phyloP scores from a whole-genome alignment of 2,329 filamentous ascomycete genomes.

The Colletotrichum tabaci region DNA sequence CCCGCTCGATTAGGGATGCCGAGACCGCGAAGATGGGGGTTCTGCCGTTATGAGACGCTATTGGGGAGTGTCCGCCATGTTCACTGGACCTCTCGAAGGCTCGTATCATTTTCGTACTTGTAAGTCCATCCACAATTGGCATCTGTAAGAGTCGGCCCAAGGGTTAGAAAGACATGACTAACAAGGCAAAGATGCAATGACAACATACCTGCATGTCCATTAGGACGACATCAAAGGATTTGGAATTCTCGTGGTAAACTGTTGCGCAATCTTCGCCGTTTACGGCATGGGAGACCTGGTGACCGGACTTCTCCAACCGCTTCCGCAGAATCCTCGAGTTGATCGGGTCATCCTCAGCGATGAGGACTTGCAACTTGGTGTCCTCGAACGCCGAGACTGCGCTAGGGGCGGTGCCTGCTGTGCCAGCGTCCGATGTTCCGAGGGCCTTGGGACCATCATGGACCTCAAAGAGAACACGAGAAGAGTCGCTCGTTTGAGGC shows the following conservation, averaged over 20 bases:
- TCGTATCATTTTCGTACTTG: conserved; percentile 87
- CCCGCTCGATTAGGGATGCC: conserved; percentile 81
- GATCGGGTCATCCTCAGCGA: conserved; percentile 91
- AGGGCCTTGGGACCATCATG: conserved; percentile 33
- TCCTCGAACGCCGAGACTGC: conserved; percentile 17
- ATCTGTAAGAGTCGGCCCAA: conserved; percentile 69
- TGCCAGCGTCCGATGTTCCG: conserved; percentile 26
- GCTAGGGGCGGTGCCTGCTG: conserved; percentile 24
- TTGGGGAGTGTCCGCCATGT: conserved; percentile 67
- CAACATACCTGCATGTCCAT: conserved; percentile 91
- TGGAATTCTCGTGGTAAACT: conserved; percentile 75
- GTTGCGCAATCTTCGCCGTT: conserved; percentile 89
- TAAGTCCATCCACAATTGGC: conserved; percentile 90
- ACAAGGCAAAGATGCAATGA: neutral
- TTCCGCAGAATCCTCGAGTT: conserved; percentile 88
- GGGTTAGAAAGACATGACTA: neutral
- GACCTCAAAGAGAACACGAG: conserved; percentile 59
- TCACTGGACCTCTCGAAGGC: conserved; percentile 73
- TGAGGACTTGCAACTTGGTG: conserved; percentile 74
- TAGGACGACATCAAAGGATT: conserved; percentile 81
- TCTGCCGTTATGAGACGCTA: conserved; percentile 73
- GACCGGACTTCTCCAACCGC: conserved; percentile 81
- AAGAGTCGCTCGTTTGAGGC: conserved; percentile 51
- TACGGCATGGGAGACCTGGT: conserved; percentile 79
- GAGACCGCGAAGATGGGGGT: conserved; percentile 91